Conservation (phyloP, 257 asterid genomes). For the Verbascum thapsus region DNA sequence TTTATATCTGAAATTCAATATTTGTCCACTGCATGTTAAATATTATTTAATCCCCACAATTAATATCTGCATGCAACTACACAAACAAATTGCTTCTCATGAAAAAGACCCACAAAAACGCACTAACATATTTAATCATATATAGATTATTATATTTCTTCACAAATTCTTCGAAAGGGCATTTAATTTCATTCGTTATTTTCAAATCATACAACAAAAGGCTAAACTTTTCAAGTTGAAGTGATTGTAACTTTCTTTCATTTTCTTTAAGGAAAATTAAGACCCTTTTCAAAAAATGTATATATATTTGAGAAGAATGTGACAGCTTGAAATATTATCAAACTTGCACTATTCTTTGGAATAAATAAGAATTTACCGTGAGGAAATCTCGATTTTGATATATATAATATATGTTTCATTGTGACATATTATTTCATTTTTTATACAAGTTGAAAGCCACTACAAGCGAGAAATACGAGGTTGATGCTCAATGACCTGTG, state of each 20-base stretch:
- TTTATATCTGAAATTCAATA: background rate
- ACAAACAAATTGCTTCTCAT: constrained; percentile 6
- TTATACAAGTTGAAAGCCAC: too few relatives aligned
- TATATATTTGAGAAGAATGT: background rate
- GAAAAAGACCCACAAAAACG: constrained; percentile 10
- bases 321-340: background rate
- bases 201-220: constrained; percentile 23
- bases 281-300: constrained; percentile 1
- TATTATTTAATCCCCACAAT: background rate
- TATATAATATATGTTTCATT: too few relatives aligned
- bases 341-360: background rate
- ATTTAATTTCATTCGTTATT: constrained; percentile 3
- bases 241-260: constrained; percentile 5
- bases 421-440: too few relatives aligned
- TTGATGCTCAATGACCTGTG: too few relatives aligned
- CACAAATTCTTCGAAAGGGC: background rate
- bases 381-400: too few relatives aligned
- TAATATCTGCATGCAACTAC: background rate
- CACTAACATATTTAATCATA: constrained; percentile 1
- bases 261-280: background rate
- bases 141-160: background rate
- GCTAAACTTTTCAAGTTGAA: constrained; percentile 1
- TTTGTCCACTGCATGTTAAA: background rate
- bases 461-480: too few relatives aligned
- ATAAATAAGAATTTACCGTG: background rate